Evolutionary conservation across 2,329 filamentous ascomycete genomes (phyloP).

Genomic region (Nannizzia gypsea): DNA sequence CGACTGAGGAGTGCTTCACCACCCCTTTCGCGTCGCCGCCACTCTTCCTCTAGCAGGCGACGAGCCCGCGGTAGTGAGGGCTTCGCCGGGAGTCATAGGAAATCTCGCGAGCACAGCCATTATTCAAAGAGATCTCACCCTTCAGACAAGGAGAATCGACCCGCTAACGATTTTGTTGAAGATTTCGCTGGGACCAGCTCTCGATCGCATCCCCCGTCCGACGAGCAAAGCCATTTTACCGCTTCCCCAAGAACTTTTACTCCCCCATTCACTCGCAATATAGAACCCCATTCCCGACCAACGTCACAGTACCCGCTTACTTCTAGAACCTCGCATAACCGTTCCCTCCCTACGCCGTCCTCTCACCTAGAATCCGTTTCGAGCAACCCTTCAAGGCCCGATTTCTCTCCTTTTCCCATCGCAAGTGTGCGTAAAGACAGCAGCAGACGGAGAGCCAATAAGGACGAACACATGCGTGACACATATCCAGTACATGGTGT

Average conservation of each 20-base stretch:
- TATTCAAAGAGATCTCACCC: slow-evolving; percentile 26
- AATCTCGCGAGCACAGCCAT: slow-evolving; percentile 24
- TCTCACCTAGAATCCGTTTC: slow-evolving; percentile 21
- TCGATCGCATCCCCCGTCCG: slow-evolving; percentile 19
- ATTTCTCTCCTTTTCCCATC: slow-evolving; percentile 26
- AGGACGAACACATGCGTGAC: slow-evolving; percentile 24
- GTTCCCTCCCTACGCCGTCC: slow-evolving; percentile 19
- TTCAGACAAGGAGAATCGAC: slow-evolving; percentile 23
- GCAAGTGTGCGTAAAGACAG: slow-evolving; percentile 25
- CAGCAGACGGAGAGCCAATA: slow-evolving; percentile 21
- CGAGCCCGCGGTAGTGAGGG: slow-evolving; percentile 30
- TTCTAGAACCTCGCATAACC: slow-evolving; percentile 25
- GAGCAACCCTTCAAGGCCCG: slow-evolving; percentile 21
- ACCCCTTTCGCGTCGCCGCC: slow-evolving; percentile 20
- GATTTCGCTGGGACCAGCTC: slow-evolving; percentile 19
- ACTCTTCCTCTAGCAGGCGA: slow-evolving; percentile 19
- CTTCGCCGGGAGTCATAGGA: slow-evolving; percentile 25
- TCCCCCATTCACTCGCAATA: slow-evolving; percentile 4
- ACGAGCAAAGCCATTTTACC: slow-evolving; percentile 6
- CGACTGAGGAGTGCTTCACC: slow-evolving; percentile 33
- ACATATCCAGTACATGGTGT: slow-evolving; percentile 24
- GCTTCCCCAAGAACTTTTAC: slow-evolving; percentile 1
- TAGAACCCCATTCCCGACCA: slow-evolving; percentile 23
- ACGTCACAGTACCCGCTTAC: slow-evolving; percentile 25
- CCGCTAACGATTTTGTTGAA: slow-evolving; percentile 19